A percentile compares a stretch with the other conserved stretches of the same genome.
phyloP scores from a whole-genome alignment of 257 asterid species.

The Cordia subcordata region DNA sequence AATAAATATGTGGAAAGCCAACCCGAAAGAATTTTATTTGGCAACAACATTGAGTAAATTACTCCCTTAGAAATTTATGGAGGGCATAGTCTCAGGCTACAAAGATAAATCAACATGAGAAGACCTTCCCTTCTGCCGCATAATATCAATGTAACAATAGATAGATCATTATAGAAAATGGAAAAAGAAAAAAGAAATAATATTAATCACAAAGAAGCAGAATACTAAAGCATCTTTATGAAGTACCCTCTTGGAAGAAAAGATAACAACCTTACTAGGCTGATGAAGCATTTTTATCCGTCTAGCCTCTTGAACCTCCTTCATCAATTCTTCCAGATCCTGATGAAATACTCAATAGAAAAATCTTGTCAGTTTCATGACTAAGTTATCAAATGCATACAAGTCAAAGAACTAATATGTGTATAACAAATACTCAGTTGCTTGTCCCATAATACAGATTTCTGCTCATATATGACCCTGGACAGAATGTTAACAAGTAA shows the following conservation, averaged over 20 bases:
- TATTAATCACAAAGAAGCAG: not conserved
- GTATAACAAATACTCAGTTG: no score
- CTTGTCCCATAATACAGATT: no score
- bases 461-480: no score
- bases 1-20: no score
- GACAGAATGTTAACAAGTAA: no score
- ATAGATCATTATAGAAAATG: not conserved
- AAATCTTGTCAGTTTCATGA: not conserved
- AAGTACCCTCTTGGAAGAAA: constrained; percentile 1
- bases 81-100: no score
- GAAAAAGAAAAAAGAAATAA: not conserved
- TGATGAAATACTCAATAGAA: constrained; percentile 19
- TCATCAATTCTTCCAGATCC: constrained; percentile 89
- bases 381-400: not conserved
- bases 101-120: no score
- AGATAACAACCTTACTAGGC: constrained; percentile 71
- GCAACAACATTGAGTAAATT: no score
- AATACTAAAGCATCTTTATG: not conserved
- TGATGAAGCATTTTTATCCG: constrained; percentile 94
- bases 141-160: not conserved
- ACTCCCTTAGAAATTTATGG: no score
- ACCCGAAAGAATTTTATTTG: no score
- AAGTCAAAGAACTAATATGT: not conserved
- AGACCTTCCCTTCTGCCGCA: not conserved
- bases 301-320: constrained; percentile 95